These are phyloP conservation scores for Trichomonascaceae sp. DNA, from an alignment of 1,139 yeast genomes.

Conservation along the genomic window DNA sequence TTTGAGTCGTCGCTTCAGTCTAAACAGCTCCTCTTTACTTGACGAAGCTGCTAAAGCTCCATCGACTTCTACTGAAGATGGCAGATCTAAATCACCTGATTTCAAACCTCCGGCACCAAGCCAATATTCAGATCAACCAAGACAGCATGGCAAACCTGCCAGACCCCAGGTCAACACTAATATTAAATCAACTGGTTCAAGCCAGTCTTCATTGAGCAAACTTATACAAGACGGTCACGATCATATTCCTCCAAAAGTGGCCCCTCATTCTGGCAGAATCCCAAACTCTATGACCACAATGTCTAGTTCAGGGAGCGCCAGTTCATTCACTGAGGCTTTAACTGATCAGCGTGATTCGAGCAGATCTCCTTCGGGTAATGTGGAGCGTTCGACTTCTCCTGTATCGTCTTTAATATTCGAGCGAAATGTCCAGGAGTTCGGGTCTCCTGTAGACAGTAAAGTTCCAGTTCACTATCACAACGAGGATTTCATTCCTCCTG, in stretches of 20 bases:
- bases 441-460: constrained; percentile 12
- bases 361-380: constrained; percentile 4
- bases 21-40: neutral
- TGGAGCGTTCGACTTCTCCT: constrained; percentile 22
- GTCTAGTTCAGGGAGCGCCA: constrained; percentile 6
- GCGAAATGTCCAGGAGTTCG: constrained; percentile 35
- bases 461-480: constrained; percentile 40
- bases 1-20: constrained; percentile 7
- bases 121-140: neutral
- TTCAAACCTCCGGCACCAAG: neutral
- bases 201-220: neutral
- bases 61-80: neutral
- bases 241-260: neutral
- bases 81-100: neutral
- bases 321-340: constrained; percentile 12
- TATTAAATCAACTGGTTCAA: neutral
- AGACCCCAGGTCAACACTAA: neutral
- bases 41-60: neutral
- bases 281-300: constrained; percentile 5
- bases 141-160: neutral
- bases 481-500: constrained; percentile 76
- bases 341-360: constrained; percentile 4
- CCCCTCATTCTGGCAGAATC: neutral
- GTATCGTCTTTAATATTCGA: constrained; percentile 36
- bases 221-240: neutral